phyloP scores from a whole-genome alignment of 352 stramenopile species.

The Phytophthora boehmeriae region DNA sequence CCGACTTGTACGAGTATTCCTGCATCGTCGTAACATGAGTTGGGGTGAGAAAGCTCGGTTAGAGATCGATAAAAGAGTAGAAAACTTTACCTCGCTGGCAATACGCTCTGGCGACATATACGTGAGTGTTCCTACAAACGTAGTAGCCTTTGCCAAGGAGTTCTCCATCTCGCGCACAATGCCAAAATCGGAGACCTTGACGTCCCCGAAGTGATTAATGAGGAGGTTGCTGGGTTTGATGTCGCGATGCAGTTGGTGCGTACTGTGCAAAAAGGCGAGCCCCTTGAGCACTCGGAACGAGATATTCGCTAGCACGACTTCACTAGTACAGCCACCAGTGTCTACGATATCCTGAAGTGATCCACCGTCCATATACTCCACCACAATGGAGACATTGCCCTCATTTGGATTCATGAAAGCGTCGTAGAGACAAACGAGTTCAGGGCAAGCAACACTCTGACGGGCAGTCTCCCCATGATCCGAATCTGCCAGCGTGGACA shows the following conservation, averaged over 20 bases:
- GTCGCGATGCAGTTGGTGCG: constrained; percentile 92
- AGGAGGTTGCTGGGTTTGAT: constrained; percentile 96
- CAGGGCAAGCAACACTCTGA: constrained; percentile 66
- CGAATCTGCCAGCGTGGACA: constrained; percentile 70
- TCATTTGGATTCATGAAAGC: constrained; percentile 93
- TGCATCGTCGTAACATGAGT: constrained; percentile 13
- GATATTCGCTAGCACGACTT: constrained; percentile 91
- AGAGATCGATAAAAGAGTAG: background rate
- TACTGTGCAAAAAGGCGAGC: constrained; percentile 89
- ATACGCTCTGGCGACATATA: constrained; percentile 96
- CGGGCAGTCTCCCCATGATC: constrained; percentile 34
- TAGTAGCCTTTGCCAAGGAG: constrained; percentile 86
- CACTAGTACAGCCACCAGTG: constrained; percentile 83
- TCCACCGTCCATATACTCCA: constrained; percentile 96
- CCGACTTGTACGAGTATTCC: constrained; percentile 89
- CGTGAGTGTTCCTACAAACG: constrained; percentile 92
- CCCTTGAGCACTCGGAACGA: constrained; percentile 87
- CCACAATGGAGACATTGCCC: constrained; percentile 92
- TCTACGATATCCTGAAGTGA: constrained; percentile 94
- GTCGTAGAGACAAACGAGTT: constrained; percentile 93
- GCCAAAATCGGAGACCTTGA: constrained; percentile 91
- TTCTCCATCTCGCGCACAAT: constrained; percentile 89
- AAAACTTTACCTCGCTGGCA: constrained; percentile 62
- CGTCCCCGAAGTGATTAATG: constrained; percentile 91
- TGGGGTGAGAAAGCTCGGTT: background rate